These are phyloP conservation scores for Mycocentrospora acerina DNA, from an alignment of 2,329 filamentous ascomycete species.

Conservation along the genomic window DNA sequence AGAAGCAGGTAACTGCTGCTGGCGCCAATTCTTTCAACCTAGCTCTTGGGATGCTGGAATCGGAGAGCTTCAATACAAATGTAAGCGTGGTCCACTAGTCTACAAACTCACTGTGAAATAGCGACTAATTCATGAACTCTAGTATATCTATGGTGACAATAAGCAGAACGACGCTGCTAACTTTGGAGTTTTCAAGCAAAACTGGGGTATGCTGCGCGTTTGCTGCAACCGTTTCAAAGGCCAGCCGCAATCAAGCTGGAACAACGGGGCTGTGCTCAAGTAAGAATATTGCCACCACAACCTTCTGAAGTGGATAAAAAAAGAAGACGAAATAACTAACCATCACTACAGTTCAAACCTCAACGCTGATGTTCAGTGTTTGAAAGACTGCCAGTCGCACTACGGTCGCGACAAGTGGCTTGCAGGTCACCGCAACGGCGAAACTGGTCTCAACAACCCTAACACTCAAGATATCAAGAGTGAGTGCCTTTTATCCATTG, in stretches of 20 bases:
- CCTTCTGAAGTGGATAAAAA: neutral
- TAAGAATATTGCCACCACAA: no score
- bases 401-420: slow-evolving; percentile 4
- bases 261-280: slow-evolving; percentile 4
- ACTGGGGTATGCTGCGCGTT: slow-evolving; percentile 2
- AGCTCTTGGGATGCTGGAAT: slow-evolving; percentile 3
- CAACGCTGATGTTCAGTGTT: slow-evolving; percentile 3
- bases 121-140: neutral
- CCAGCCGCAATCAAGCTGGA: slow-evolving; percentile 3
- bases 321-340: neutral
- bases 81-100: neutral
- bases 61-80: slow-evolving; percentile 1
- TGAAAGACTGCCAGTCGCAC: slow-evolving; percentile 4
- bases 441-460: slow-evolving; percentile 2
- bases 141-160: slow-evolving; percentile 6
- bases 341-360: slow-evolving; percentile 3
- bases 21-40: slow-evolving; percentile 2
- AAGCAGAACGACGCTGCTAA: slow-evolving; percentile 6
- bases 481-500: neutral
- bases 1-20: slow-evolving; percentile 3
- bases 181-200: slow-evolving; percentile 6
- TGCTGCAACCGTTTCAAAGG: slow-evolving; percentile 7
- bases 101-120: neutral
- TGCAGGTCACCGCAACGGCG: slow-evolving; percentile 4
- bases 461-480: slow-evolving; percentile 5